Evolutionary conservation across 2,329 filamentous ascomycete species (phyloP).

Genomic region (Geosmithia flava): DNA sequence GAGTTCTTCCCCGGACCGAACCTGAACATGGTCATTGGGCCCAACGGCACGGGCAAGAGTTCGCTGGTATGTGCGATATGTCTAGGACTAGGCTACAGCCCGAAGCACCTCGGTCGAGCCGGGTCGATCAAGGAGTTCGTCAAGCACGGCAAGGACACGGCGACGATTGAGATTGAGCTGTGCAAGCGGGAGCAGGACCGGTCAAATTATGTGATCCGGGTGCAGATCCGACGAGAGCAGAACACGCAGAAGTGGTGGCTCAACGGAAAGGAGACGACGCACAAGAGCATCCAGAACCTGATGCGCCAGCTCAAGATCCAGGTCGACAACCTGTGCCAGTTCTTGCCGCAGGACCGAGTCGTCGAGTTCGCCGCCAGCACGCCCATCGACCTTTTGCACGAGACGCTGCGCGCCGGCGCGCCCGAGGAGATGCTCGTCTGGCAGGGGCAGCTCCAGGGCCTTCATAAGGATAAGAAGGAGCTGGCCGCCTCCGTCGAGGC

Average conservation of each 20-base stretch:
- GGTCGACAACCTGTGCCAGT: conserved; percentile 96
- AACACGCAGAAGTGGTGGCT: conserved; percentile 72
- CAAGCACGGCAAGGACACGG: conserved; percentile 71
- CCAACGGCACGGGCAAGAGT: conserved; percentile 97
- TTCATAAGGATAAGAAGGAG: conserved; percentile 57
- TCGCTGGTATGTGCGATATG: conserved; percentile 96
- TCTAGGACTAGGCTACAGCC: conserved; percentile 74
- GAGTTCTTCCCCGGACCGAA: conserved; percentile 87
- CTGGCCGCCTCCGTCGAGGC: conserved; percentile 43
- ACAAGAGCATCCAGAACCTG: conserved; percentile 54
- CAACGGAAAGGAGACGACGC: conserved; percentile 50
- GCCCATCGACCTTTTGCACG: conserved; percentile 67
- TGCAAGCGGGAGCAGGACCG: conserved; percentile 46
- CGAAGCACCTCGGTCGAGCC: conserved; percentile 73
- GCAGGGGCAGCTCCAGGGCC: conserved; percentile 61
- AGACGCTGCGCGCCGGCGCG: conserved; percentile 82
- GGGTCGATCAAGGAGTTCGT: conserved; percentile 82
- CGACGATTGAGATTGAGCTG: conserved; percentile 83
- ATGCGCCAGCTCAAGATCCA: conserved; percentile 72
- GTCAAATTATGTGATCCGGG: conserved; percentile 60
- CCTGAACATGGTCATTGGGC: conserved; percentile 96
- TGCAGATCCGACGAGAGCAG: conserved; percentile 69
- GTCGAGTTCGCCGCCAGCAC: conserved; percentile 82
- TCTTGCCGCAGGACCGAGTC: conserved; percentile 90
- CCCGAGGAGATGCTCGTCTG: conserved; percentile 66